Evolutionary conservation across 2,329 filamentous ascomycete genomes (phyloP), one percentile per base, ranked within the genome.

Genomic region (Tolypocladium amazonense): DNA sequence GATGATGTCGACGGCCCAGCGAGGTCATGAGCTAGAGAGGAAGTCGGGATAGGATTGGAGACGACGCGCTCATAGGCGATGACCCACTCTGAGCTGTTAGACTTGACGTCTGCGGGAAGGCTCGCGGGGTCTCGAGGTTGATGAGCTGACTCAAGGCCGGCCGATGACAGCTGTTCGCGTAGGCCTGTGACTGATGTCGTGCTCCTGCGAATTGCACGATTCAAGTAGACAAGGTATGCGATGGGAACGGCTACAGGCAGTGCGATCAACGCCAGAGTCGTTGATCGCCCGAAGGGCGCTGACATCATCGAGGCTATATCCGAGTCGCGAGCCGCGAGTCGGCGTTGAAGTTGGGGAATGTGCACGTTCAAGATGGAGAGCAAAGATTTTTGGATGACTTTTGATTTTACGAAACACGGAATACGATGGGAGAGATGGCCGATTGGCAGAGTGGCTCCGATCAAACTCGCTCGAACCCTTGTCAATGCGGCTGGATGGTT

Each of bases 11-110:
- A 65, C 12, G 61, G 54, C 20, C 20, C 41, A 9, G 35, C 11
- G 52, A 50, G n/a, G 38, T 27, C n/a, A 45, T 57, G 39, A 23
- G 35, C 38, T 2, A 67, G 60, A 14, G 57, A 50, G 6, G 64
- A 56, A 2, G 56, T 37, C 18, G 65, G 55, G 1, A 71, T 37
- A 5, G 68, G 65, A 0, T 62, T 33, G 2, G 70, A 71, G 18
- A 65, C 58, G 56, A 69, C 64, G 30, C 69, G 66, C 58, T 72
- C 69, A 58, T 68, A 69, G 11, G 65, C 60, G 20, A 72, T 61
- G 33, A 71, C 58, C 67, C 68, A 71, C 33, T 64, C 56, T 2
- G 64, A 61, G 8, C 61, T 59, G 45, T 65, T 59, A 12, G 61
- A 55, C n/a, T 45, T 50, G 15, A 69, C 66, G 2, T 67, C 64